Base-by-base conservation (phyloP, 2,329 filamentous ascomycete species). In the Lecanicillium sp. region DNA sequence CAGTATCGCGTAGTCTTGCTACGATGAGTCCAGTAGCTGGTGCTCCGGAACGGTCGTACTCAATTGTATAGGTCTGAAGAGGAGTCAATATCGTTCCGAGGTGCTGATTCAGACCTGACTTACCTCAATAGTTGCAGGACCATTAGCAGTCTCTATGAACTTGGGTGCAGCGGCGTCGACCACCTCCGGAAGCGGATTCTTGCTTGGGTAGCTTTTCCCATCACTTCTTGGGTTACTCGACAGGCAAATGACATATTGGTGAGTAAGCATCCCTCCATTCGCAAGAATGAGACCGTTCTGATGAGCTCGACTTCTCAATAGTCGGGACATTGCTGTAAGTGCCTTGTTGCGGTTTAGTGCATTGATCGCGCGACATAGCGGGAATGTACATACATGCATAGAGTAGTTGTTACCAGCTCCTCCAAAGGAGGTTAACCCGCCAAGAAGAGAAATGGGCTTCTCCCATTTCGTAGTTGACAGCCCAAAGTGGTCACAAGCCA, bases 381-480 rank as follows among this genome's bases (percentile, higher is more conserved):
- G 7, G 4, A 1, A 20, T 4, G 5, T 27, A 57, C 61, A 51
- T 55, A 72, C 77, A 59, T 84, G 79, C 70, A 83, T 77, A 0
- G 76, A 80, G 43, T 84, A 84, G 39, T 84, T 84, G 45, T 84
- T 84, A 0, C 80, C 80, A 5, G 81, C 80, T 0, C 80, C 81
- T 1, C 81, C 80, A 42, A 84, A 84, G 1, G 72, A 80, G 4
- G 80, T 84, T 38, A 85, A 50, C 0, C 80, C 80, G 0, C 80
- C 80, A 0, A 84, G 62, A 1, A 84, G 55, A 0, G 77, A 81
- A 15, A 82, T 66, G 0, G 73, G 68, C 44, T 74, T 79, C 2
- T 56, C 20, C 2, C 63, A 51, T 2, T 63, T 54, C 0, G 55
- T 55, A 1, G 73, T 59, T 0, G 72, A 62, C 2, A 84, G 51